These are phyloP conservation scores for Fusarium haematococcum DNA, from an alignment of 2,329 filamentous ascomycete genomes.

Conservation along the genomic window DNA sequence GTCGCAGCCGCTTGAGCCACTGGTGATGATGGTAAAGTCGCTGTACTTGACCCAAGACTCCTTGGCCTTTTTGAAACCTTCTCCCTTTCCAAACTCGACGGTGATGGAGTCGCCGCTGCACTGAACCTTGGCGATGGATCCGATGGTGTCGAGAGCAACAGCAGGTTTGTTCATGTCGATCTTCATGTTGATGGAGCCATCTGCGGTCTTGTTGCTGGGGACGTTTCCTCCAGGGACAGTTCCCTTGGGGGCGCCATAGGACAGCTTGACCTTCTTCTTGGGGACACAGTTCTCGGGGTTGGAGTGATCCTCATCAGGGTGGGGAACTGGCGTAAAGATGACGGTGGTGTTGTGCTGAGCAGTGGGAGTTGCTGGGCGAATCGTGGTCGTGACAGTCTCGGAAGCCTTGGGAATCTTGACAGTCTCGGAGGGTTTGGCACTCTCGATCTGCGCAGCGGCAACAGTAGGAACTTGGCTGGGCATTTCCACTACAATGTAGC, in stretches of 20 bases:
- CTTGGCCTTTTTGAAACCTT: slow-evolving; percentile 21
- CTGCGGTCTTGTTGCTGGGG: background rate
- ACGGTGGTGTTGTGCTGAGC: slow-evolving; percentile 8
- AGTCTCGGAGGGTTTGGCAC: background rate
- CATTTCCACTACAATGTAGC: slow-evolving; percentile 8
- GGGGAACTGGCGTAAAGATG: slow-evolving; percentile 23
- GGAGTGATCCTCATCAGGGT: slow-evolving; percentile 9
- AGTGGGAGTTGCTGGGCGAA: background rate
- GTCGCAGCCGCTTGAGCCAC: slow-evolving; percentile 56
- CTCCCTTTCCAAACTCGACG: slow-evolving; percentile 17
- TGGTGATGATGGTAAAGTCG: slow-evolving; percentile 54
- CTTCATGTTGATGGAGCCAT: slow-evolving; percentile 24
- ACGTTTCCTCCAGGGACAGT: background rate
- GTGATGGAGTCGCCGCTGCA: slow-evolving; percentile 18
- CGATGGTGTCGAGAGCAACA: slow-evolving; percentile 33
- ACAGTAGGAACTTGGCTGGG: background rate
- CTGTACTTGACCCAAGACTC: slow-evolving; percentile 24
- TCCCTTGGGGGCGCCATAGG: slow-evolving; percentile 13
- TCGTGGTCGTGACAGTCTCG: background rate
- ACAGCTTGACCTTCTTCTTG: slow-evolving; percentile 20
- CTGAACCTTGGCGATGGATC: slow-evolving; percentile 14
- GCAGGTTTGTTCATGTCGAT: slow-evolving; percentile 31
- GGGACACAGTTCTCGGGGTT: slow-evolving; percentile 23
- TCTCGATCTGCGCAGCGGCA: background rate
- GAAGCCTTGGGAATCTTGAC: background rate